phyloP scores from a whole-genome alignment of 1,284 basidiomycete species.

The Austroboletus niveus region DNA sequence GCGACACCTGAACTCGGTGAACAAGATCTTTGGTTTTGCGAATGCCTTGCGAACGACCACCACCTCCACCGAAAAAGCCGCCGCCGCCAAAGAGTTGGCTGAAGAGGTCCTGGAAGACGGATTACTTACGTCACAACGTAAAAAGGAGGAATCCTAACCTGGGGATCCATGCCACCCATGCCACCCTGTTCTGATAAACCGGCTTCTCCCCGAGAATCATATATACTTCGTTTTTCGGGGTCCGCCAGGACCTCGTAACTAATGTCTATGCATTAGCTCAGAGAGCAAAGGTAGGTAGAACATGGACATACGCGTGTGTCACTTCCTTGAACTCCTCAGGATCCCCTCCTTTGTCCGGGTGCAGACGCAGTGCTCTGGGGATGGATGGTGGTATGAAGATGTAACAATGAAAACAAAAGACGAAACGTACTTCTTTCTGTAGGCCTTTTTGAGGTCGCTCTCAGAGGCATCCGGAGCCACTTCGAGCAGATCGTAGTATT shows the following conservation, averaged over 20 bases:
- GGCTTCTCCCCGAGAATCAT: conserved; percentile 93
- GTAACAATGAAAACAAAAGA: neutral
- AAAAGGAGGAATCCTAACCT: conserved; percentile 45
- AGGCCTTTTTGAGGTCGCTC: conserved; percentile 89
- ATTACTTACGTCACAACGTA: neutral
- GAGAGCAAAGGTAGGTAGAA: conserved; percentile 14
- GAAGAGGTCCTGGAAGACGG: conserved; percentile 80
- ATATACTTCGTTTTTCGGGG: conserved; percentile 78
- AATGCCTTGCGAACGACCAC: conserved; percentile 71
- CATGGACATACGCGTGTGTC: conserved; percentile 85
- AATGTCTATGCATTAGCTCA: conserved; percentile 10
- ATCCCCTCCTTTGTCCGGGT: conserved; percentile 97
- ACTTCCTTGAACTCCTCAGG: conserved; percentile 98
- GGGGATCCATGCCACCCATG: conserved; percentile 95
- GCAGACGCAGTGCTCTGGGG: conserved; percentile 78
- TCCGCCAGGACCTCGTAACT: conserved; percentile 96
- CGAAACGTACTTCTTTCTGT: conserved; percentile 78
- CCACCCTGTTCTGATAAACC: conserved; percentile 86
- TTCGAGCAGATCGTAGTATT: conserved; percentile 89
- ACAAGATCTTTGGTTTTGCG: conserved; percentile 98
- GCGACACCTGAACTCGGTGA: conserved; percentile 92
- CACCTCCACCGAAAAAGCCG: conserved; percentile 52
- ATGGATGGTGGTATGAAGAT: conserved; percentile 13
- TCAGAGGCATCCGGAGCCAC: conserved; percentile 77
- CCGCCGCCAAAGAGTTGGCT: conserved; percentile 88